Evolutionary conservation across 352 stramenopile species (phyloP).

Genomic region (Albugo candida): DNA sequence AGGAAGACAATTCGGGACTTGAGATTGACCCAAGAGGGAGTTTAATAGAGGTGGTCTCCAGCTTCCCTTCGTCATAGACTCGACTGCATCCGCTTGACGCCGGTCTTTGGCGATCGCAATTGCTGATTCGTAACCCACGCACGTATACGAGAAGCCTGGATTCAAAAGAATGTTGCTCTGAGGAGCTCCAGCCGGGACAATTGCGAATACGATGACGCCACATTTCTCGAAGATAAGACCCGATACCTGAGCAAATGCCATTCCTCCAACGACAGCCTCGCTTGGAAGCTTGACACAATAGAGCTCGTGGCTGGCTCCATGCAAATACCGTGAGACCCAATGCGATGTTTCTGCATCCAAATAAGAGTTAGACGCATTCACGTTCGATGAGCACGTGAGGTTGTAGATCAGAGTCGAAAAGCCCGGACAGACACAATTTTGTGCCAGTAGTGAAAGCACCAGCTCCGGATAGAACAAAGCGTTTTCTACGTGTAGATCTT

Average conservation of each 20-base stretch:
- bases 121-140: slow-evolving; percentile 34
- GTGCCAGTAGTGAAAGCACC: slow-evolving; percentile 53
- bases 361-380: slow-evolving; percentile 10
- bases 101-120: slow-evolving; percentile 61
- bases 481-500: slow-evolving; percentile 59
- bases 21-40: neutral
- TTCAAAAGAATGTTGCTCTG: slow-evolving; percentile 44
- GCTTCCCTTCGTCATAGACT: slow-evolving; percentile 4
- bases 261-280: slow-evolving; percentile 25
- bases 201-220: slow-evolving; percentile 60
- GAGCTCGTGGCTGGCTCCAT: slow-evolving; percentile 54
- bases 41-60: slow-evolving; percentile 11
- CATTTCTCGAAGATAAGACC: slow-evolving; percentile 59
- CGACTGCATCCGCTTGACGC: slow-evolving; percentile 25
- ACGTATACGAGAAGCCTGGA: slow-evolving; percentile 51
- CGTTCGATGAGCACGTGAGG: slow-evolving; percentile 59
- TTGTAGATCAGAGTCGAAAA: slow-evolving; percentile 81
- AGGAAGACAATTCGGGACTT: neutral
- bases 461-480: slow-evolving; percentile 64
- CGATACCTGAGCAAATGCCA: slow-evolving; percentile 62
- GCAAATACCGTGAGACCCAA: slow-evolving; percentile 57
- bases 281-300: slow-evolving; percentile 53
- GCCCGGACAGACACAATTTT: slow-evolving; percentile 71
- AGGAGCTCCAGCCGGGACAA: slow-evolving; percentile 10
- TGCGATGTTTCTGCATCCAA: slow-evolving; percentile 14